A percentile compares a stretch with the other conserved stretches of the same genome.
Evolutionary conservation across 306 rosid species (phyloP).

Genomic region (Acacia melanoxylon): DNA sequence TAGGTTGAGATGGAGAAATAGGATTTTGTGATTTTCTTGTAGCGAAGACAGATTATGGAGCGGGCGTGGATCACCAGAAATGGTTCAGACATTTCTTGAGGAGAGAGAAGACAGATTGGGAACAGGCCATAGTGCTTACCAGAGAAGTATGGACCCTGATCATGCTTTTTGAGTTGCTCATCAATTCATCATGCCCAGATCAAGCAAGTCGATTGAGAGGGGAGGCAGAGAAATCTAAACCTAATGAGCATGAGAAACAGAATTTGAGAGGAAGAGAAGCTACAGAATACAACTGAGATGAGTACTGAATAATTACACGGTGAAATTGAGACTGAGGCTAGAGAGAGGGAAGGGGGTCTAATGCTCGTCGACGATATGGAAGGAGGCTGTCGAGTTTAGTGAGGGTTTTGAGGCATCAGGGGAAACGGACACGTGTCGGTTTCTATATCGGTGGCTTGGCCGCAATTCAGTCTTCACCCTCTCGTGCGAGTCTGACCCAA

Average conservation of each 20-base stretch:
- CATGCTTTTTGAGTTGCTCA: conserved; percentile 26
- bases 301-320: background rate
- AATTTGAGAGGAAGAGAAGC: background rate
- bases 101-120: conserved; percentile 27
- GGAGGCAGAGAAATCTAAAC: background rate
- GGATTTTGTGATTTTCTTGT: conserved; percentile 26
- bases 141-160: conserved; percentile 32
- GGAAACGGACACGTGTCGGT: conserved; percentile 60
- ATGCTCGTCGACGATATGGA: background rate
- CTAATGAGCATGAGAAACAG: background rate
- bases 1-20: conserved; percentile 12
- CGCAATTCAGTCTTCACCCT: background rate
- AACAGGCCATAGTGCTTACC: conserved; percentile 39
- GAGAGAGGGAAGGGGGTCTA: background rate
- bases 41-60: conserved; percentile 46
- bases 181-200: background rate
- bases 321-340: background rate
- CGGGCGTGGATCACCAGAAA: conserved; percentile 45
- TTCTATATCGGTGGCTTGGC: background rate
- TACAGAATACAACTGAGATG: conserved; percentile 33
- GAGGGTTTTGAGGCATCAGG: conserved; percentile 53
- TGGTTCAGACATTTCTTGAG: conserved; percentile 42
- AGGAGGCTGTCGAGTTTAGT: conserved; percentile 36
- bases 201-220: conserved; percentile 14
- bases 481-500: background rate